Evolutionary conservation across 2,329 filamentous ascomycete species (phyloP).

Genomic region (Talaromyces piceae): DNA sequence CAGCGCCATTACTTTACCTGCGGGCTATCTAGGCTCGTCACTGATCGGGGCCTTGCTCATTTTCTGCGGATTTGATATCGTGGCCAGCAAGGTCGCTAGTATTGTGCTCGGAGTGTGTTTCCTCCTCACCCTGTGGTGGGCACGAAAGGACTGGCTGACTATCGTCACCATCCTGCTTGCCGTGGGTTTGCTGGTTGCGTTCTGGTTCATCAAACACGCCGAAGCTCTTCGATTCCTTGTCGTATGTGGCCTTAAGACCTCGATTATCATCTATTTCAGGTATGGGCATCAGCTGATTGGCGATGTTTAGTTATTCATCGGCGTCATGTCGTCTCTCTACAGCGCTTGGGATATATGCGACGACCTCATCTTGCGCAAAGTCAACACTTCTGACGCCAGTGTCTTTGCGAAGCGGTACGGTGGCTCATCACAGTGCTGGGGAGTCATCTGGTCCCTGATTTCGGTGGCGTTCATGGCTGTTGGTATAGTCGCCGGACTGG

Average conservation of each 20-base stretch:
- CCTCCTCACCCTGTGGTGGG: conserved; percentile 75
- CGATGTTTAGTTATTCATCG: conserved; percentile 59
- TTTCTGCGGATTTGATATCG: conserved; percentile 75
- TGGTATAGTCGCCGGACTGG: conserved; percentile 68
- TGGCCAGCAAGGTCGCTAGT: conserved; percentile 71
- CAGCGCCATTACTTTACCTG: conserved; percentile 63
- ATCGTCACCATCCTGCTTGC: conserved; percentile 62
- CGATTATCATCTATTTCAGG: neutral
- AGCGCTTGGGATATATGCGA: conserved; percentile 83
- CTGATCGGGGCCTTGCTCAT: conserved; percentile 70
- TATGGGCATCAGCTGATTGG: conserved; percentile 9
- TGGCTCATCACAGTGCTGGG: conserved; percentile 74
- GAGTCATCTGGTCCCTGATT: conserved; percentile 68
- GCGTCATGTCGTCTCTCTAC: conserved; percentile 73
- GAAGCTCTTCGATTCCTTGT: conserved; percentile 67
- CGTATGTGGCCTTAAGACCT: conserved; percentile 31
- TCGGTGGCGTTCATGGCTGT: conserved; percentile 63
- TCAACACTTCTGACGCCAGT: conserved; percentile 71
- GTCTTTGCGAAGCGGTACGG: conserved; percentile 73
- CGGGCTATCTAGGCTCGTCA: conserved; percentile 69
- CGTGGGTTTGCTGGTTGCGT: conserved; percentile 62
- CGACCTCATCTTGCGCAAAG: conserved; percentile 70
- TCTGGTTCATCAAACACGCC: conserved; percentile 74
- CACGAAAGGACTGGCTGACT: conserved; percentile 68
- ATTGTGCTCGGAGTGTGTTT: conserved; percentile 67